Evolutionary conservation across 2,329 filamentous ascomycete genomes (phyloP).

Genomic region (Phoma sp.): DNA sequence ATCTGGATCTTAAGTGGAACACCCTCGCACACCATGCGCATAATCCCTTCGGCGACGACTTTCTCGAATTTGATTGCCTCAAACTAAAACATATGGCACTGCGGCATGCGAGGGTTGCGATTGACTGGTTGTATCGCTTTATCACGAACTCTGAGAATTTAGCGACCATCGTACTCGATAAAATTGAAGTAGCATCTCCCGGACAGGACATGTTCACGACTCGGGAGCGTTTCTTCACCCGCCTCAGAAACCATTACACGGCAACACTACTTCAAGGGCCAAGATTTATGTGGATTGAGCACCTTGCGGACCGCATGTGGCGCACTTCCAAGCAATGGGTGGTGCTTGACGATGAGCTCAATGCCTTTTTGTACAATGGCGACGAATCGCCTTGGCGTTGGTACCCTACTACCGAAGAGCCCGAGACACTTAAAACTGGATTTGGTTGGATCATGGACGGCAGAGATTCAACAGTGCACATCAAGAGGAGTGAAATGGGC

Average conservation of each 20-base stretch:
- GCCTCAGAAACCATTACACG: background rate
- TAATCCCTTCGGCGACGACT: background rate
- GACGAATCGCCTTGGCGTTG: background rate
- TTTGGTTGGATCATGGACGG: constrained; percentile 9
- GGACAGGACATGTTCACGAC: background rate
- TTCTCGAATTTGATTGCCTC: background rate
- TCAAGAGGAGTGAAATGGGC: background rate
- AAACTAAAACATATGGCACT: constrained; percentile 1
- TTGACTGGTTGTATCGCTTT: background rate
- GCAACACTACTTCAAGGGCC: background rate
- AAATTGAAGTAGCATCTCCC: background rate
- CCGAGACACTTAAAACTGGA: background rate
- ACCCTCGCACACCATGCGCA: background rate
- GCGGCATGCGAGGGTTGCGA: background rate
- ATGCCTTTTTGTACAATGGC: constrained; percentile 4
- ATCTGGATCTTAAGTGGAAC: constrained; percentile 4
- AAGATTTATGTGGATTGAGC: background rate
- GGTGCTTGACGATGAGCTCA: background rate
- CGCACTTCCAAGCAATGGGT: background rate
- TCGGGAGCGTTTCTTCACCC: background rate
- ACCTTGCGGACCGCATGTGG: no score
- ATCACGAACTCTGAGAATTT: background rate
- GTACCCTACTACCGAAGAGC: background rate
- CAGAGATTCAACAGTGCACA: background rate
- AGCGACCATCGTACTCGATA: background rate